Base-by-base conservation (phyloP, 2,329 filamentous ascomycete genomes). In the Fusarium scirpi region DNA sequence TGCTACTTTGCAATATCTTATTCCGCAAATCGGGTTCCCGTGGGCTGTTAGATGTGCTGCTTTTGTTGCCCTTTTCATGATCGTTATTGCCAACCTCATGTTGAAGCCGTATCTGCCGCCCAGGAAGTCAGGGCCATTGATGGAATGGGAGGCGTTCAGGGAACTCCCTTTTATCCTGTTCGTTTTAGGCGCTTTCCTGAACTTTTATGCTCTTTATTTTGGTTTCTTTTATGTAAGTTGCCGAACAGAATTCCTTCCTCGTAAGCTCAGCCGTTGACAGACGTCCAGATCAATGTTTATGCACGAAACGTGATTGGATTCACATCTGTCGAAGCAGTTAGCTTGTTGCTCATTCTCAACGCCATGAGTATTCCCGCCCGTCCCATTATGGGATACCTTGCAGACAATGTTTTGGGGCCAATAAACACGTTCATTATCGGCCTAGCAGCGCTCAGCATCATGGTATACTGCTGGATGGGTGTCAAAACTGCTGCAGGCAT, bases 31-130 rank as follows among this genome's bases (percentile, higher is more conserved):
- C 30, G 89, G 89, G 1, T 92, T 91, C 70, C 80, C 82, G 1
- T 91, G 90, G 89, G 85, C 89, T 0, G 88, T 90, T 5, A 82
- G 92, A 10, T 85, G 89, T 12, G 82, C 92, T 2, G 91, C 85
- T 0, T 91, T 93, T 72, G 84, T 94, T 34, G 84, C 83, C 48
- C 78, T 89, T 9, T 80, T 76, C 1, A 85, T 86, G 11, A 78
- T 84, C 24, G 59, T 77, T 2, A 69, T 82, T 1, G 82, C 80
- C 15, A 77, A 80, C 1, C 77, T 85, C 24, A 63, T 81, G 27
- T 74, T 84, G 66, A 81, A 79, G 58, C 81, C 85, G 3, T 79
- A 84, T 13, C 77, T 90, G 11, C 82, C 83, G 18, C 84, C 84
- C 0, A 78, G 86, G 27, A 84, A 80, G 61, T 73, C 82, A 1